Evolutionary conservation across 2,329 filamentous ascomycete species (phyloP), one percentile per base, ranked within the genome.

Genomic region (Pseudocercospora musae): DNA sequence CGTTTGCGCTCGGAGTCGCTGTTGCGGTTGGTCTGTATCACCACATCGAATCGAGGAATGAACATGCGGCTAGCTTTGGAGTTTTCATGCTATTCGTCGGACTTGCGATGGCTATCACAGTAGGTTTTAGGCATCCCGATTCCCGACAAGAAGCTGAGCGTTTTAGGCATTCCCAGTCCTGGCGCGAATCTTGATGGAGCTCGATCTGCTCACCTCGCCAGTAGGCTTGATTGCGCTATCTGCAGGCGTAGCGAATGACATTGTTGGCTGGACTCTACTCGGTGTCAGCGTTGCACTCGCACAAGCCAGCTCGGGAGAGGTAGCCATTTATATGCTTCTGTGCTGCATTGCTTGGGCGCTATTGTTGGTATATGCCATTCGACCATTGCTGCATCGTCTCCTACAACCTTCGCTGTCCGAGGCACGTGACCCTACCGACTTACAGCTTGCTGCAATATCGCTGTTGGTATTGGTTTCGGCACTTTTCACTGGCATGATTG

Each of bases 191-290:
- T 79, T 97, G 65, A 93, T 91, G 0, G 92, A 96, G 76, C 80
- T 96, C 57, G 93, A 96, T 70, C 81, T 97, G 54, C 85, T 97
- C 4, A 79, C 84, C 60, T 93, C 91, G 1, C 84, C 88, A 0
- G 92, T 96, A 3, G 92, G 92, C 72, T 85, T 96, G 31, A 94
- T 94, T 37, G 89, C 92, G 1, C 81, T 96, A 7, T 91, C 92
- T 6, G 92, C 92, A 4, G 93, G 93, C 57, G 92, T 96, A 18
- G 92, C 91, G 1, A 96, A 96, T 73, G 93, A 97, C 72, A 91
- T 93, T 20, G 85, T 88, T 3, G 90, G 90, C 58, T 96, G 93
- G 93, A 87, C 96, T 66, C 81, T 97, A 18, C 86, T 96, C 21
- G 93, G 93, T 0, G 87, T 97, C 29, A 96, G 92, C 68, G 92